Evolutionary conservation across 176 grass and related monocot genomes (phyloP).

Genomic region (Oryza rufipogon): DNA sequence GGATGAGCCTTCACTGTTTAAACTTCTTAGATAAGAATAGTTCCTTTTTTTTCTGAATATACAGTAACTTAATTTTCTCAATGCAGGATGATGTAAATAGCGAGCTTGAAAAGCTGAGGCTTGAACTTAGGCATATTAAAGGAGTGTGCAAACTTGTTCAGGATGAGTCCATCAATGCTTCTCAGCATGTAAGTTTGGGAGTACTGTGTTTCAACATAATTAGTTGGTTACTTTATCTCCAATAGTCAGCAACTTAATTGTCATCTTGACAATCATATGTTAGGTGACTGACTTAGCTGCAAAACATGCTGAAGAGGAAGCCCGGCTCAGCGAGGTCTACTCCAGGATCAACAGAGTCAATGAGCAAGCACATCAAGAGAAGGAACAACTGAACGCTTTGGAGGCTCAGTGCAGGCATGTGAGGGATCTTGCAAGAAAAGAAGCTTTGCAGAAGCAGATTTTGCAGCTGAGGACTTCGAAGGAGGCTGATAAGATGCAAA

Average conservation of each 20-base stretch:
- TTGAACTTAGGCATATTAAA: constrained; percentile 49
- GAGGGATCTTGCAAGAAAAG: constrained; percentile 36
- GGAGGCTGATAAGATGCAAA: constrained; percentile 47
- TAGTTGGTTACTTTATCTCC: neutral
- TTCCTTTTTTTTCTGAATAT: no score
- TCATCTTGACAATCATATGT: constrained; percentile 36
- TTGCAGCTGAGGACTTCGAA: constrained; percentile 35
- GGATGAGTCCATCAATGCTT: constrained; percentile 43
- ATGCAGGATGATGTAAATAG: constrained; percentile 42
- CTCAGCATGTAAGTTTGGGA: constrained; percentile 51
- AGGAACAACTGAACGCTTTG: constrained; percentile 22
- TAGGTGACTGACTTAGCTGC: constrained; percentile 47
- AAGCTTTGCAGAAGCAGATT: constrained; percentile 56
- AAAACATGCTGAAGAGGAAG: constrained; percentile 56
- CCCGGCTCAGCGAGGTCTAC: constrained; percentile 50
- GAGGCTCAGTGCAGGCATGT: constrained; percentile 43
- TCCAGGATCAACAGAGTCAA: constrained; percentile 49
- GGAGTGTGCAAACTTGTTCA: constrained; percentile 41
- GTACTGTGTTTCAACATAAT: constrained; percentile 14
- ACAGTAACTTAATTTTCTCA: neutral
- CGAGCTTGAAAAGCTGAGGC: constrained; percentile 60
- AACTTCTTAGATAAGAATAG: neutral
- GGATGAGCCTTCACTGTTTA: constrained; percentile 3
- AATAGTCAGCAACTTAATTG: constrained; percentile 19
- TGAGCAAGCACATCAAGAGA: constrained; percentile 36